Evolutionary conservation across 2,329 filamentous ascomycete species (phyloP).

Genomic region (Paramyrothecium roridum): DNA sequence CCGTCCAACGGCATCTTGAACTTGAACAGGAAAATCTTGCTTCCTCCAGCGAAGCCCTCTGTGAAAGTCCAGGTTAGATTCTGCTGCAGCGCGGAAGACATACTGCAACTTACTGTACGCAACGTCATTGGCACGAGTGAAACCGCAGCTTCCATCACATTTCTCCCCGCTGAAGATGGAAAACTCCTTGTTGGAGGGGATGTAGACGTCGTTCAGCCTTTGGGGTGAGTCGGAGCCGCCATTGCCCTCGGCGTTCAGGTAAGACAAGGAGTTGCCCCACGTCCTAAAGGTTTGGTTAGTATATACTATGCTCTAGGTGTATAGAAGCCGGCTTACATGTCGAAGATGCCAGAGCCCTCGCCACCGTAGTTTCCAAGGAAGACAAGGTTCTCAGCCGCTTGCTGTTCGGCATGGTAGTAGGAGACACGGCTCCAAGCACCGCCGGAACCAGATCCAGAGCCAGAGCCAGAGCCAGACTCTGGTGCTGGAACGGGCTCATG

Average conservation of each 20-base stretch:
- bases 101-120: slow-evolving; percentile 37
- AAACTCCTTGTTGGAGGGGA: slow-evolving; percentile 43
- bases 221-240: slow-evolving; percentile 33
- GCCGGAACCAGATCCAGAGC: slow-evolving; percentile 8
- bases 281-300: slow-evolving; percentile 19
- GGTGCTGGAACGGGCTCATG: not conserved
- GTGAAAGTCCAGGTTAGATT: slow-evolving; percentile 6
- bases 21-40: slow-evolving; percentile 72
- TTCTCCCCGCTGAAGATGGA: slow-evolving; percentile 41
- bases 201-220: slow-evolving; percentile 32
- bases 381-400: slow-evolving; percentile 38
- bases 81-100: not conserved
- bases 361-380: slow-evolving; percentile 48
- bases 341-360: slow-evolving; percentile 37
- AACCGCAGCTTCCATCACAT: slow-evolving; percentile 41
- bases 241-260: slow-evolving; percentile 38
- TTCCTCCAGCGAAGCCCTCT: slow-evolving; percentile 69
- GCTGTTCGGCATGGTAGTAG: slow-evolving; percentile 41
- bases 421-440: slow-evolving; percentile 37
- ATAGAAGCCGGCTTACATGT: slow-evolving; percentile 30
- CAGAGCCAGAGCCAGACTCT: slow-evolving; percentile 1
- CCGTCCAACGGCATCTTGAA: slow-evolving; percentile 68
- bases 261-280: slow-evolving; percentile 44
- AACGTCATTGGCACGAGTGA: slow-evolving; percentile 36
- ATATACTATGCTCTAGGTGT: not conserved